Percentiles rank a stretch among this genome's conserved stretches.
These are phyloP conservation scores for Hypocrella siamensis DNA, from an alignment of 2,329 filamentous ascomycete species.

Conservation along the genomic window DNA sequence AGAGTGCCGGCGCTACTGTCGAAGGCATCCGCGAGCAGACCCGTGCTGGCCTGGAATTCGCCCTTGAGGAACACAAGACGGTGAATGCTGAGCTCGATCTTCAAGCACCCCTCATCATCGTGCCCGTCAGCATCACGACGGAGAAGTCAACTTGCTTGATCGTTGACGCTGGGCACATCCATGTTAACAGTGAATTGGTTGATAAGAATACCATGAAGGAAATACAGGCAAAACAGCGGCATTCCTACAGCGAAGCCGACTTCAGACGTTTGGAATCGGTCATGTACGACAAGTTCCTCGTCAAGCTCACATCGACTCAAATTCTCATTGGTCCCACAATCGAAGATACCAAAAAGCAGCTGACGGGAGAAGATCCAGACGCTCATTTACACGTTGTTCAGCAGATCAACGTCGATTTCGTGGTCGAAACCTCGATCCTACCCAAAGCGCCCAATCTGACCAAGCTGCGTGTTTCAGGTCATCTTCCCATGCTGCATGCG, in stretches of 20 bases:
- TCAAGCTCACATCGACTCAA: conserved; percentile 89
- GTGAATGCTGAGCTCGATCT: conserved; percentile 92
- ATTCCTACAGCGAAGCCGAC: conserved; percentile 78
- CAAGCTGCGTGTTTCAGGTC: conserved; percentile 79
- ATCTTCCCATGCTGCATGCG: conserved; percentile 81
- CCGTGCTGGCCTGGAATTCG: conserved; percentile 87
- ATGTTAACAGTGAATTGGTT: conserved; percentile 84
- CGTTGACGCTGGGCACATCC: conserved; percentile 89
- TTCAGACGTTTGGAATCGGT: conserved; percentile 74
- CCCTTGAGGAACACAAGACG: conserved; percentile 93
- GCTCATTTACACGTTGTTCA: conserved; percentile 82
- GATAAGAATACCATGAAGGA: conserved; percentile 82
- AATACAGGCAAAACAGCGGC: conserved; percentile 78
- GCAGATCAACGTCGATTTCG: conserved; percentile 92
- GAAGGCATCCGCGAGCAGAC: conserved; percentile 93
- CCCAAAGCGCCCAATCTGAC: conserved; percentile 89
- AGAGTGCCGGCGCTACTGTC: conserved; percentile 87
- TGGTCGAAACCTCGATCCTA: conserved; percentile 92
- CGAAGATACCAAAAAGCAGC: conserved; percentile 71
- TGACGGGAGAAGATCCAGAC: conserved; percentile 50
- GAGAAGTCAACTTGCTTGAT: conserved; percentile 77
- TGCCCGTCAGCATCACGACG: conserved; percentile 81
- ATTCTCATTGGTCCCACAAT: conserved; percentile 90
- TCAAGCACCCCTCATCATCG: conserved; percentile 88
- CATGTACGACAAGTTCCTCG: conserved; percentile 94